Conservation (phyloP, 805 yeast species). For the Ogataea salicorniae region DNA sequence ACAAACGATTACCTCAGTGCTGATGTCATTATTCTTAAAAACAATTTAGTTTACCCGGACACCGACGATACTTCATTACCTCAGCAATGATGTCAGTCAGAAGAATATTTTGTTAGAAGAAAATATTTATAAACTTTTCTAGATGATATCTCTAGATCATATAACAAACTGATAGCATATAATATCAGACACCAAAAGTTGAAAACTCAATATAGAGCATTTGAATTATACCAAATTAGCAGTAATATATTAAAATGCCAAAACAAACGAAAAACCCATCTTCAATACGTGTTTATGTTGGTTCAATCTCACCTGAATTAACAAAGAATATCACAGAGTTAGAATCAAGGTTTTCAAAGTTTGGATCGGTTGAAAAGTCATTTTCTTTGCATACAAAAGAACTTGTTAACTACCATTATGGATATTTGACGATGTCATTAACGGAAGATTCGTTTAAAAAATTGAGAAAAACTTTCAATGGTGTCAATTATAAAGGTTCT, state of each 20-base stretch:
- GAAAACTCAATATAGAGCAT: too few species aligned
- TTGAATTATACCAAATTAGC: too few species aligned
- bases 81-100: too few species aligned
- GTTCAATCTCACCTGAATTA: conserved; percentile 55
- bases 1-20: too few species aligned
- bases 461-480: conserved; percentile 56
- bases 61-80: too few species aligned
- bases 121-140: too few species aligned
- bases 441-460: conserved; percentile 40
- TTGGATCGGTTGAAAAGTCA: conserved; percentile 48
- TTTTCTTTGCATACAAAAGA: conserved; percentile 55
- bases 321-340: conserved; percentile 43
- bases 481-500: conserved; percentile 71
- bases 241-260: background rate
- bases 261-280: background rate
- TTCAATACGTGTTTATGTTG: conserved; percentile 47
- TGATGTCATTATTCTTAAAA: too few species aligned
- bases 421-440: conserved; percentile 57
- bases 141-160: too few species aligned
- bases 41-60: too few species aligned
- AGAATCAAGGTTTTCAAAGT: conserved; percentile 50
- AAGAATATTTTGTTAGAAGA: too few species aligned
- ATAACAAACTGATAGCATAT: too few species aligned
- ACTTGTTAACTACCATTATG: conserved; percentile 52
- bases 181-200: too few species aligned